These are phyloP conservation scores for Leptodermis oblonga DNA, from an alignment of 257 asterid genomes.

Conservation along the genomic window DNA sequence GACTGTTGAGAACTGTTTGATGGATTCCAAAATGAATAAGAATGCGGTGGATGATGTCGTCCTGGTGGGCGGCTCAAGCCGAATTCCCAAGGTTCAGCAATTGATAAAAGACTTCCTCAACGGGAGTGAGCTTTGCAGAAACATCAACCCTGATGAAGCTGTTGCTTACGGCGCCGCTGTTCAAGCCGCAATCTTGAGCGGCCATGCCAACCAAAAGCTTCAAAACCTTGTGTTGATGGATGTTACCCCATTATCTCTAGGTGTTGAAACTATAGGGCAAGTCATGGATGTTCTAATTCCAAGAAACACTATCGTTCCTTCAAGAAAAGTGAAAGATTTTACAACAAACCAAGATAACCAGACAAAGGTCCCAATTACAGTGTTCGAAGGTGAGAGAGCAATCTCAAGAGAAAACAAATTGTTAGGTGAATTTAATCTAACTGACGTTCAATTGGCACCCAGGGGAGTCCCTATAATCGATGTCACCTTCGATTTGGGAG, in stretches of 20 bases:
- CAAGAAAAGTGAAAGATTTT: not conserved
- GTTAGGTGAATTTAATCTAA: not conserved
- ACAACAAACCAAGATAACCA: not conserved
- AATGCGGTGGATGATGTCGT: not conserved
- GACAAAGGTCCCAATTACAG: not conserved
- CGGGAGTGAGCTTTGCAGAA: constrained; percentile 1
- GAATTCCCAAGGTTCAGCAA: not conserved
- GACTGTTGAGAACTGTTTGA: not conserved
- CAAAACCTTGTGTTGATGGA: not conserved
- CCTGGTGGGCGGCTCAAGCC: not conserved
- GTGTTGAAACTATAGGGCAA: not conserved
- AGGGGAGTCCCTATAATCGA: not conserved
- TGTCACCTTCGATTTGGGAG: not conserved
- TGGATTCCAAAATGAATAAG: not conserved
- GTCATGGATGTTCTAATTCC: not conserved
- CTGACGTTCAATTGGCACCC: not conserved
- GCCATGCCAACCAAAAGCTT: not conserved
- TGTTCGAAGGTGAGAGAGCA: constrained; percentile 1
- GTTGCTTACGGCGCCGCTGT: constrained; percentile 1
- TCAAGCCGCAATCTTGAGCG: not conserved
- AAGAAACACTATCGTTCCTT: not conserved
- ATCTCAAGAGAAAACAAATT: not conserved
- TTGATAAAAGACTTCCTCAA: not conserved
- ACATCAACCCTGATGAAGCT: not conserved
- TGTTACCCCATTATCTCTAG: not conserved